Base-by-base conservation (phyloP, 75 land plant genomes). In the Chamaecyparis obtusa region DNA sequence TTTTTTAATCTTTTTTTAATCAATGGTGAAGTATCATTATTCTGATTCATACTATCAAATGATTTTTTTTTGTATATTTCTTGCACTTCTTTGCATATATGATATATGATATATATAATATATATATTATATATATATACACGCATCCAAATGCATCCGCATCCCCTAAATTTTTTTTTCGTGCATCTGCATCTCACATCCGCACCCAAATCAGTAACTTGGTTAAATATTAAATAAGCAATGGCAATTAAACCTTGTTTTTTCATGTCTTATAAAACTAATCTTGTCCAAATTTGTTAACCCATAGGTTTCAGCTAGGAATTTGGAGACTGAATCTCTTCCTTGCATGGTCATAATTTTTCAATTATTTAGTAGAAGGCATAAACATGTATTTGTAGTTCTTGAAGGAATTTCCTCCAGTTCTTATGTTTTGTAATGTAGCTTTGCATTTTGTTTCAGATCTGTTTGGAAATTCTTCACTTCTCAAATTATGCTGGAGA, bases 401-500 rank as follows among this genome's bases (percentile, higher is more conserved):
- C 85, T 83, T 9, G 39, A 55, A 19, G 44, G 14, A 14, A 35
- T 17, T 48, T 85, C 24, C 43, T 85, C 83, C 39, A 39, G 43
- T 74, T 41, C 41, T 69, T 76, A 30, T 44, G 2, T 64, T 35
- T n/a, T 32, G 30, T 87, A 10, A 49, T 85, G 36, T 85, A 39
- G 41, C 30, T 57, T 30, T 87, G 54, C 19, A 39, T 87, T 74
- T 74, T 49, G 49, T 74, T 86, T 27, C 90, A 98, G 99, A 89
- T 95, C 46, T 98, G 99, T 87, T 90, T 98, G 90, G 99, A 98
- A 87, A 97, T 98, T 83, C 90, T 98, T 54, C 92, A 97, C 89
- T 98, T 98, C 90, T 98, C 99, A 82, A 95, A 94, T 86, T 97
- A 97, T 92, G 87, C 97, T 64, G 95, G 97, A 51, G 99, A 97